phyloP scores from a whole-genome alignment of 192 early-diverging fungal species.

The Kappamyces sp. region DNA sequence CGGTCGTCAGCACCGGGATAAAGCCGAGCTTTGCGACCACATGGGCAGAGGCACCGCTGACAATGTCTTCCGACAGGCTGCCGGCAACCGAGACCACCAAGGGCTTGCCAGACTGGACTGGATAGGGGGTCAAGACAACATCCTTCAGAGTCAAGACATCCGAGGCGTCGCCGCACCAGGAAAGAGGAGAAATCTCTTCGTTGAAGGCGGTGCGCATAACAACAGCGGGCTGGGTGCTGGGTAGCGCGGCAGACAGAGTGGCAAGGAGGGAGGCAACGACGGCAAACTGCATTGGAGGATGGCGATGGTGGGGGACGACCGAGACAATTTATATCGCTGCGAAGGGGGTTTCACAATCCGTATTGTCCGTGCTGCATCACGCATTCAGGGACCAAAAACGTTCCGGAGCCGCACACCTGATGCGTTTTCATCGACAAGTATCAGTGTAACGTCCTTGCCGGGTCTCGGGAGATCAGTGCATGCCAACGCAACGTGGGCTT shows the following conservation, averaged over 20 bases:
- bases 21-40: conserved; percentile 8
- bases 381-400: too few species aligned
- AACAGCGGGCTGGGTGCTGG: not conserved
- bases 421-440: too few species aligned
- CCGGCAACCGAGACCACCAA: conserved; percentile 2
- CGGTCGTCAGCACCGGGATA: conserved; percentile 11
- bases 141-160: conserved; percentile 4
- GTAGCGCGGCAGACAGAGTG: conserved; percentile 4
- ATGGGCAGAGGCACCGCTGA: not conserved
- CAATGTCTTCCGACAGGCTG: not conserved
- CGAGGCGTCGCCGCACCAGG: not conserved
- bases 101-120: conserved; percentile 7
- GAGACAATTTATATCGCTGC: too few species aligned
- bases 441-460: too few species aligned
- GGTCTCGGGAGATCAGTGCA: too few species aligned
- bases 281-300: too few species aligned
- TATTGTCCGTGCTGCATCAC: too few species aligned
- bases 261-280: conserved; percentile 2
- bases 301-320: too few species aligned
- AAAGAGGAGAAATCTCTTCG: conserved; percentile 1
- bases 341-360: too few species aligned
- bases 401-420: too few species aligned
- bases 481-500: too few species aligned
- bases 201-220: conserved; percentile 7
- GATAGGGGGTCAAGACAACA: conserved; percentile 15